Evolutionary conservation across 164 flowering plant species (phyloP).

Genomic region (Paratinospora sagittata): DNA sequence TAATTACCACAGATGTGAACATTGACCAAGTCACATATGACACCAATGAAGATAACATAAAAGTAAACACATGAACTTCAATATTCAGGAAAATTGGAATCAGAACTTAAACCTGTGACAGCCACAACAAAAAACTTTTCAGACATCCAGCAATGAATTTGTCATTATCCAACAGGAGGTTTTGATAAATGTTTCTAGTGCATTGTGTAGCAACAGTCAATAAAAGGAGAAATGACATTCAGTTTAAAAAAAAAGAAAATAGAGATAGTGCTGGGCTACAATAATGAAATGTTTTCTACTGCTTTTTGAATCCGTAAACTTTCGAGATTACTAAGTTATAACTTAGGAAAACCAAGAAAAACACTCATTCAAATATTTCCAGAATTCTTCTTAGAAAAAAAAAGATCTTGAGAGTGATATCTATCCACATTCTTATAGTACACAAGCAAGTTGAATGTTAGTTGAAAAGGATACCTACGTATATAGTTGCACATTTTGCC

Average conservation of each 20-base stretch:
- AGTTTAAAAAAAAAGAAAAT: background rate
- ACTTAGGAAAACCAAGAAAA: background rate
- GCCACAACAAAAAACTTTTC: too few relatives aligned
- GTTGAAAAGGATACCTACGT: conserved; percentile 57
- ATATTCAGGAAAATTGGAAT: too few relatives aligned
- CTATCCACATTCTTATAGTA: background rate
- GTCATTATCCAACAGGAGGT: too few relatives aligned
- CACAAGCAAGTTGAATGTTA: background rate
- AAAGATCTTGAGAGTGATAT: background rate
- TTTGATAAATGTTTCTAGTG: too few relatives aligned
- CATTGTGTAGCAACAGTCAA: too few relatives aligned
- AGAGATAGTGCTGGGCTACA: background rate
- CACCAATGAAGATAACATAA: background rate
- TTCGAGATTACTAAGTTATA: too few relatives aligned
- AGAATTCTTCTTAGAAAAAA: background rate
- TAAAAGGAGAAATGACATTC: background rate
- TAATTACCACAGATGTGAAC: background rate
- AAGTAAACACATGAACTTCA: background rate
- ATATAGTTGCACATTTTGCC: conserved; percentile 92
- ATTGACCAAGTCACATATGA: background rate
- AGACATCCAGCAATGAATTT: too few relatives aligned
- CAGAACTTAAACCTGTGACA: too few relatives aligned
- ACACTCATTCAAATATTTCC: background rate
- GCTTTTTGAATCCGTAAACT: background rate
- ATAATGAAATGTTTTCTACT: background rate